Conservation (phyloP, 139 green algal species). For the Closterium sp. region DNA sequence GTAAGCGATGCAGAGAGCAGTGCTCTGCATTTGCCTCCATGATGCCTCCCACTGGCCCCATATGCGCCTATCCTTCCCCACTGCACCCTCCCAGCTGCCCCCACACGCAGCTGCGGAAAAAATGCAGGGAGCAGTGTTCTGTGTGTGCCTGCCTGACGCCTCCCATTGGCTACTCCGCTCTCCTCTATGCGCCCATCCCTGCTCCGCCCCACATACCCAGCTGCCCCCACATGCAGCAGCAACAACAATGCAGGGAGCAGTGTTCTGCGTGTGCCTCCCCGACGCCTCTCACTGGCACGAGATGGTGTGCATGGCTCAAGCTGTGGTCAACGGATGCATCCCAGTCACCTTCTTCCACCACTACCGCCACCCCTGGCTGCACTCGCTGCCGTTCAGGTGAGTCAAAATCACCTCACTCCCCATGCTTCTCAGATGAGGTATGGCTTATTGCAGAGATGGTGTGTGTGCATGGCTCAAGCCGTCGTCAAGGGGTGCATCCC, state of each 20-base stretch:
- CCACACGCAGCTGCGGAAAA: background rate
- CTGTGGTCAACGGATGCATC: background rate
- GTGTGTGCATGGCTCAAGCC: too few species aligned
- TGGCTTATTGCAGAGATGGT: too few species aligned
- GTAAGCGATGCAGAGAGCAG: background rate
- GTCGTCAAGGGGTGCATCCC: background rate
- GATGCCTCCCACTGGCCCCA: background rate
- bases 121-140: background rate
- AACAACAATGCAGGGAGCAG: too few species aligned
- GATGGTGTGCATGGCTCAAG: background rate
- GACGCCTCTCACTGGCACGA: background rate
- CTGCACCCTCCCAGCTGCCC: background rate
- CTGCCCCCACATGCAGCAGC: too few species aligned
- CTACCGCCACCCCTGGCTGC: background rate
- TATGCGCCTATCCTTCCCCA: background rate
- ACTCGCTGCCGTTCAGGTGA: background rate
- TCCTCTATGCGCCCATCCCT: too few species aligned
- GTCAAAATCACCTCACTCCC: background rate
- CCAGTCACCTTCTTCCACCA: conserved; percentile 7
- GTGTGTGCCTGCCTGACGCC: background rate
- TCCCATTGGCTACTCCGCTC: too few species aligned
- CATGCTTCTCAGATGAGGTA: too few species aligned
- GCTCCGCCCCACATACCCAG: too few species aligned
- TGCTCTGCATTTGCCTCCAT: background rate
- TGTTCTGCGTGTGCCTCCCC: too few species aligned